Percentiles rank a stretch among this genome's conserved stretches.
Evolutionary conservation across 495 filamentous ascomycete species (phyloP).

Genomic region (Podospora sp.): DNA sequence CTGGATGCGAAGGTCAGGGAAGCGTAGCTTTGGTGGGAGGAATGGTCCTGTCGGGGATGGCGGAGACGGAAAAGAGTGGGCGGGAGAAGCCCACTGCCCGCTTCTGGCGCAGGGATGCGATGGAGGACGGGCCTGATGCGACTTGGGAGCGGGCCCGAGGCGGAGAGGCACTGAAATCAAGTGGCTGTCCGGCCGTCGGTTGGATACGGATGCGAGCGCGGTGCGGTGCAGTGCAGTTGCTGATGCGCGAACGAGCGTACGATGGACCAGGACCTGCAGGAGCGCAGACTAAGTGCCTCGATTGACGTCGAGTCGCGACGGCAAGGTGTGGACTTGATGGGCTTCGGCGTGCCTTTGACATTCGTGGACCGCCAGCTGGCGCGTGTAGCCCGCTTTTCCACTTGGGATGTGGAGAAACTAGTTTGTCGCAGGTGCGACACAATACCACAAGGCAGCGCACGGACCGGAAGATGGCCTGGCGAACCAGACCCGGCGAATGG

Average conservation of each 20-base stretch:
- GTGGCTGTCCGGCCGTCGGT: neutral
- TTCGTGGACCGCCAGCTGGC: neutral
- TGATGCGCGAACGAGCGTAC: neutral
- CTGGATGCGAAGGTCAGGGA: constrained; percentile 20
- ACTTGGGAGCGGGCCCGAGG: neutral
- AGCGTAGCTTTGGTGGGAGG: constrained; percentile 9
- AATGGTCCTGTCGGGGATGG: constrained; percentile 2
- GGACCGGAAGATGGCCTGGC: neutral
- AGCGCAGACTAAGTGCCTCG: neutral
- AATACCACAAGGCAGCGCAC: neutral
- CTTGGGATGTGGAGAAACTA: neutral
- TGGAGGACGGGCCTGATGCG: constrained; percentile 2
- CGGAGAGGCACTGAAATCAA: constrained; percentile 1
- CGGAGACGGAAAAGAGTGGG: constrained; percentile 19
- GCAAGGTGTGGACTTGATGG: constrained; percentile 4
- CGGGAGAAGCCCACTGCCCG: constrained; percentile 13
- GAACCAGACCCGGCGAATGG: constrained; percentile 6
- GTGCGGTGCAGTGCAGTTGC: neutral
- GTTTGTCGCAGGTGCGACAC: neutral
- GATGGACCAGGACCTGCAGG: constrained; percentile 9
- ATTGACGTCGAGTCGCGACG: neutral
- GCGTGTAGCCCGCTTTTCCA: neutral
- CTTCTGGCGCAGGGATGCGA: constrained; percentile 1
- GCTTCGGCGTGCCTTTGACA: neutral
- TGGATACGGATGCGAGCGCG: constrained; percentile 5